Percentiles rank a stretch among this genome's conserved stretches.
Evolutionary conservation across 306 rosid species (phyloP).

Genomic region (Malus domestica): DNA sequence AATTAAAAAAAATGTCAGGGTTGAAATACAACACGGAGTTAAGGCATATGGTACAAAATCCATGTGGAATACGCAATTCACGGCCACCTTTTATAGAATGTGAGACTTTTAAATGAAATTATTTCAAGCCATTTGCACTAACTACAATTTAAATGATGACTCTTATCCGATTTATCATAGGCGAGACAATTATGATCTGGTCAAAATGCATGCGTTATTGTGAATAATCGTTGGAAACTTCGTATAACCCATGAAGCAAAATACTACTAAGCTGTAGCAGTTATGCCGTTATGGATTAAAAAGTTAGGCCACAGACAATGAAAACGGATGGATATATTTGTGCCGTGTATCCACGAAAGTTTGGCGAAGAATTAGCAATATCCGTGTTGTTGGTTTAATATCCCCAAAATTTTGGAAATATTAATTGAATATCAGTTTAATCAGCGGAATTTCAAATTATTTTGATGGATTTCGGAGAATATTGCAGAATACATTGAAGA

Average conservation of each 20-base stretch:
- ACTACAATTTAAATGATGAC: neutral
- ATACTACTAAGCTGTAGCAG: no score
- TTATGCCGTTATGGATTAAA: no score
- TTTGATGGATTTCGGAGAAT: no score
- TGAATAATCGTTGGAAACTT: neutral
- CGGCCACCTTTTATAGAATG: neutral
- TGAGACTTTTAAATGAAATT: neutral
- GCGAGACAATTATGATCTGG: neutral
- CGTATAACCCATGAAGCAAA: neutral
- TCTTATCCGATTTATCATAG: neutral
- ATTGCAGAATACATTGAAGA: no score
- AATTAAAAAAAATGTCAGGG: neutral
- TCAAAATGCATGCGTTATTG: neutral
- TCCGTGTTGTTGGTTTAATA: no score
- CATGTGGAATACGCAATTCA: neutral
- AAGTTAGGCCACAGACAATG: no score
- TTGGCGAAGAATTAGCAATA: no score
- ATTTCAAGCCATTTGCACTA: neutral
- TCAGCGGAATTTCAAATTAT: no score
- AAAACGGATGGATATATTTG: no score
- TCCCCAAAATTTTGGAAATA: no score
- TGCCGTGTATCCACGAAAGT: no score
- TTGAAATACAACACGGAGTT: neutral
- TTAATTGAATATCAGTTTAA: no score
- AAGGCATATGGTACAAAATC: conserved; percentile 1